A percentile compares a stretch with the other conserved stretches of the same genome.
Conservation (phyloP, 2,329 filamentous ascomycete species). For the Venturia effusa region DNA sequence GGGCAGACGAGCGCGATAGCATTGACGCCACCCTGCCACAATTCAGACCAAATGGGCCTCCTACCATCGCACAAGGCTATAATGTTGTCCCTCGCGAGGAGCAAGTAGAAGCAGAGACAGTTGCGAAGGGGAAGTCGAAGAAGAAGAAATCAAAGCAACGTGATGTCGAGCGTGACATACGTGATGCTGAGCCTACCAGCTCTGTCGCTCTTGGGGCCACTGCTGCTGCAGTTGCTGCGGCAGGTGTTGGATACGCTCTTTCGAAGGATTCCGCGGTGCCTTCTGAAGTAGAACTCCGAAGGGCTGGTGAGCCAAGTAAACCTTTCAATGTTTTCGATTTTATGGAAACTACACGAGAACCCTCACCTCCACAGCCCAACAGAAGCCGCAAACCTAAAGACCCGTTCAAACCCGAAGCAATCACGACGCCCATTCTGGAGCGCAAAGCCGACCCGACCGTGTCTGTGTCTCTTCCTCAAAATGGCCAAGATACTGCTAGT, state of each 20-base stretch:
- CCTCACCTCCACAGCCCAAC: not conserved
- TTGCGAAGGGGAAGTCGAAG: not conserved
- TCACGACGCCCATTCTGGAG: not conserved
- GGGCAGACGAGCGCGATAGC: not conserved
- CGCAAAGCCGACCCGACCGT: not conserved
- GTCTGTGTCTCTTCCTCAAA: slow-evolving; percentile 1
- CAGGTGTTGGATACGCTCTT: slow-evolving; percentile 6
- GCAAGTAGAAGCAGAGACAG: not conserved
- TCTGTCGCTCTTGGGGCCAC: not conserved
- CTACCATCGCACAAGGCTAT: not conserved
- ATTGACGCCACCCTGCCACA: slow-evolving; percentile 2
- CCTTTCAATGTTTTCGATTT: slow-evolving; percentile 10
- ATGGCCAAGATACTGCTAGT: not conserved
- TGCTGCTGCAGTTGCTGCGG: slow-evolving; percentile 2
- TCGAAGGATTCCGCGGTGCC: not conserved
- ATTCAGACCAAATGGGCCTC: not conserved
- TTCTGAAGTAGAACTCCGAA: not conserved
- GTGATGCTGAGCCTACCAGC: slow-evolving; percentile 5
- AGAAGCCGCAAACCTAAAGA: not conserved
- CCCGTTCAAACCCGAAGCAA: not conserved
- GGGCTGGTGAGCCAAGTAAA: not conserved
- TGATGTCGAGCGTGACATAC: slow-evolving; percentile 6
- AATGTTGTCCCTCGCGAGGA: not conserved
- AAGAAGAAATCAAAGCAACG: slow-evolving; percentile 8
- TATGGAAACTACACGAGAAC: not conserved